A percentile compares a stretch with the other conserved stretches of the same genome.
phyloP scores from a whole-genome alignment of 1,284 basidiomycete genomes.

The Trichosporon faecale region DNA sequence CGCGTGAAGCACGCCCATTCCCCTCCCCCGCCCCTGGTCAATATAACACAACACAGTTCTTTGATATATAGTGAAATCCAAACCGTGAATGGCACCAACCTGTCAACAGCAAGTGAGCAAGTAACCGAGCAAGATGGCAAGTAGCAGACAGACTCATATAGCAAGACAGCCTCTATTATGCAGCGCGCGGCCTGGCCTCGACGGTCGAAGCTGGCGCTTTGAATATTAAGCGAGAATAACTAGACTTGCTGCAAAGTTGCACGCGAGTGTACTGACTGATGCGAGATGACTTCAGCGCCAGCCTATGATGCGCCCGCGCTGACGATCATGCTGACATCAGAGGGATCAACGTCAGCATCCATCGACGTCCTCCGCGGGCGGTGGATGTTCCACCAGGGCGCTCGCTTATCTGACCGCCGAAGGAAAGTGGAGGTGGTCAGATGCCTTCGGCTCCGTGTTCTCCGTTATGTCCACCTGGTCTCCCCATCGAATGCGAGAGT shows the following conservation, averaged over 20 bases:
- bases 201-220: neutral
- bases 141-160: neutral
- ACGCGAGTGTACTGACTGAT: neutral
- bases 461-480: neutral
- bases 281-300: neutral
- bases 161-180: neutral
- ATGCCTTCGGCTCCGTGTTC: neutral
- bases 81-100: neutral
- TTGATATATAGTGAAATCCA: neutral
- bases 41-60: constrained; percentile 1
- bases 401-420: neutral
- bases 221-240: neutral
- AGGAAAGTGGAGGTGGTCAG: neutral
- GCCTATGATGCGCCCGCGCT: neutral
- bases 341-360: neutral
- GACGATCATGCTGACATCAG: neutral
- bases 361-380: neutral
- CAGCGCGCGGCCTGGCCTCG: neutral
- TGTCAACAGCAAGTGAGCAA: neutral
- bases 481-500: neutral
- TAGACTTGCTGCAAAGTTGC: neutral
- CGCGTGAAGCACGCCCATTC: neutral
- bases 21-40: neutral
- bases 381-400: neutral
- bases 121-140: neutral